Base-by-base conservation (phyloP, 208 protist species). In the Leishmania martiniquensis region DNA sequence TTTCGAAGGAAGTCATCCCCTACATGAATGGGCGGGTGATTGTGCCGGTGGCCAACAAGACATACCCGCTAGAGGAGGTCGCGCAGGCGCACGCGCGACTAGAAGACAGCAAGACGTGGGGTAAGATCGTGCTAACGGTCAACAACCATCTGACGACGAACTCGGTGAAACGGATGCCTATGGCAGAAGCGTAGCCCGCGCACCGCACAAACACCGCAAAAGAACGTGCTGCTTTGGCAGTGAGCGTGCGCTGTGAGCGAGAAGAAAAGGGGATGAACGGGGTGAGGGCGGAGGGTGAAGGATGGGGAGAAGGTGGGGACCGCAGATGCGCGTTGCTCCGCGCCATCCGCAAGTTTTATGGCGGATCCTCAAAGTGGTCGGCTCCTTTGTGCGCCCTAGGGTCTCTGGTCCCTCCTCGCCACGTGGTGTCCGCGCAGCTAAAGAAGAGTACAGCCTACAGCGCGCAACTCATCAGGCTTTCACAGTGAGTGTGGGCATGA, bases 61-160 rank as follows among this genome's bases (percentile, higher is more conserved):
- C 87, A n/a, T 94, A 89, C 75, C 54, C 84, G 34, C 47, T 96
- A 39, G 89, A 91, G 55, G 91, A 95, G 52, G 93, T 94, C 7
- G 81, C 80, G 15, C 78, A 88, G 68, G 93, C 91, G 10, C 93
- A 96, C 68, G 65, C 34, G 25, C 82, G 87, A 20, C 63, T 96
- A 55, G 89, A 94, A 68, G 84, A 85, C 62, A 88, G 78, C 76
- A 85, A 85, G 65, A 51, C 91, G 52, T 88, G 84, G 76, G 93
- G 93, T 15, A 96, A 96, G 75, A 77, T 93, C 25, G 83, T 94
- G 22, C 83, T 96, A 39, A 92, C 81, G 47, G 39, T 93, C 4
- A 68, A 73, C 52, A 86, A 78, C 47, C 47, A 74, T 22, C 45
- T 76, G n/a, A 4, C 25, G n/a, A 65, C 47, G 22, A 20, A 10